Conservation (phyloP, 1,139 yeast species). For the Debaryomycetaceae sp. region DNA sequence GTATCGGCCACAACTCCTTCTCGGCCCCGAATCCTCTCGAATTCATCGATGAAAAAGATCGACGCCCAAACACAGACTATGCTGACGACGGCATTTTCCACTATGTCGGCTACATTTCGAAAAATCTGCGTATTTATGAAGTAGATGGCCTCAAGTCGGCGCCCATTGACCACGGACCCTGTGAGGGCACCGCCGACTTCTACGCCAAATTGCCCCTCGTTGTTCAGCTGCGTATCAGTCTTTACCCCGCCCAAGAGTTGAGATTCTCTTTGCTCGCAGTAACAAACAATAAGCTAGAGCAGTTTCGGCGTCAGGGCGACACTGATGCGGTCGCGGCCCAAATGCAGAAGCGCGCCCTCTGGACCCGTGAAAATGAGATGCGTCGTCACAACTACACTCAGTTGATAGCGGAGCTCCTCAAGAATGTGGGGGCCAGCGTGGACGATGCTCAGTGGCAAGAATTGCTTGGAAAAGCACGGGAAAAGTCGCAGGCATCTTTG, state of each 20-base stretch:
- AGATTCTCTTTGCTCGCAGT: conserved; percentile 53
- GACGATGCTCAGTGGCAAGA: conserved; percentile 37
- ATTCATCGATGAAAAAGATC: conserved; percentile 27
- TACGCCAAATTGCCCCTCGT: conserved; percentile 31
- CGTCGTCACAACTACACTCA: conserved; percentile 50
- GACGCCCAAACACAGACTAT: conserved; percentile 9
- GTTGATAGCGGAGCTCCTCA: conserved; percentile 36
- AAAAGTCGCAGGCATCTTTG: conserved; percentile 8
- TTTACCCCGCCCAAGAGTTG: conserved; percentile 38
- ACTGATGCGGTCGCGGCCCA: conserved; percentile 16
- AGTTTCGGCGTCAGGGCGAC: conserved; percentile 28
- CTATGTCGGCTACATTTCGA: conserved; percentile 45
- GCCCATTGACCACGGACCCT: conserved; percentile 45
- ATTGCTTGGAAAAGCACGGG: conserved; percentile 21
- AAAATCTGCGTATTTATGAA: conserved; percentile 45
- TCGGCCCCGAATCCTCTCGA: conserved; percentile 42
- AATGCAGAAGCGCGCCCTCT: conserved; percentile 22
- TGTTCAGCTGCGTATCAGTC: conserved; percentile 33
- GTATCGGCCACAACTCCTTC: conserved; percentile 56
- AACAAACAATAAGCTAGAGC: conserved; percentile 38
- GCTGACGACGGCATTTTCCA: conserved; percentile 44
- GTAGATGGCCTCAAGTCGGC: conserved; percentile 53
- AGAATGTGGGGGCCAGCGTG: conserved; percentile 23
- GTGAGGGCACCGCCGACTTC: conserved; percentile 31
- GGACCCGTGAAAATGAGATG: conserved; percentile 32